Conservation (phyloP, 768 basidiomycete genomes). For the Serendipita vermifera region DNA sequence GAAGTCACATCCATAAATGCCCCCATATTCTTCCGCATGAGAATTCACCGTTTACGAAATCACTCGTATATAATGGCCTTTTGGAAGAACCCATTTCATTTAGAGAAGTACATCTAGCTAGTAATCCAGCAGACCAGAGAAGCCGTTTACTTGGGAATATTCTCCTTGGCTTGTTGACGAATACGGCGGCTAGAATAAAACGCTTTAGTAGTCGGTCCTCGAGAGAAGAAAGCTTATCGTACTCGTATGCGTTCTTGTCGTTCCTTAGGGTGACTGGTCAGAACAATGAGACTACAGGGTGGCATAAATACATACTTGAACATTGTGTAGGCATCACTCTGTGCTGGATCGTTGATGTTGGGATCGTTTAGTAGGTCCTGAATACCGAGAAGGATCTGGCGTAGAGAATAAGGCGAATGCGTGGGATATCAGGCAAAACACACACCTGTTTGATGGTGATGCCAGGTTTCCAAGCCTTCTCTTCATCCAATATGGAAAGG, state of each 20-base stretch:
- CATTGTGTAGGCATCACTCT: constrained; percentile 97
- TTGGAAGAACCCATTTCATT: too few species aligned
- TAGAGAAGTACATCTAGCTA: background rate
- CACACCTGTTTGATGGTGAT: constrained; percentile 96
- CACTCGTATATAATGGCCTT: too few species aligned
- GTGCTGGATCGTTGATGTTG: constrained; percentile 94
- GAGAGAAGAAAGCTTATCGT: constrained; percentile 20
- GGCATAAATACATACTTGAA: constrained; percentile 67
- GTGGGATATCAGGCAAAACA: constrained; percentile 12
- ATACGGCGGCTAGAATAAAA: constrained; percentile 48
- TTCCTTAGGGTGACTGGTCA: constrained; percentile 42
- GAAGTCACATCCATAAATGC: too few species aligned
- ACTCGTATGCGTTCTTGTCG: constrained; percentile 90
- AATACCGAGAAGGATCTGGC: constrained; percentile 84
- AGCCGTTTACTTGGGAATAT: constrained; percentile 59
- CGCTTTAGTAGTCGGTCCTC: constrained; percentile 5
- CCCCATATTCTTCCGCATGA: too few species aligned
- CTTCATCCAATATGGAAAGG: constrained; percentile 93
- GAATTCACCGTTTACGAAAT: too few species aligned
- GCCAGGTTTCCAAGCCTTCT: constrained; percentile 97
- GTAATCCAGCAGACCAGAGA: background rate
- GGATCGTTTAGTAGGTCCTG: constrained; percentile 93
- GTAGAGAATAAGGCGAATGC: background rate
- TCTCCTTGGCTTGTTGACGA: constrained; percentile 76
- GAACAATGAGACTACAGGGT: constrained; percentile 5